These are phyloP conservation scores for Entomophthora muscae DNA, from an alignment of 371 early-diverging fungal species.

Conservation along the genomic window DNA sequence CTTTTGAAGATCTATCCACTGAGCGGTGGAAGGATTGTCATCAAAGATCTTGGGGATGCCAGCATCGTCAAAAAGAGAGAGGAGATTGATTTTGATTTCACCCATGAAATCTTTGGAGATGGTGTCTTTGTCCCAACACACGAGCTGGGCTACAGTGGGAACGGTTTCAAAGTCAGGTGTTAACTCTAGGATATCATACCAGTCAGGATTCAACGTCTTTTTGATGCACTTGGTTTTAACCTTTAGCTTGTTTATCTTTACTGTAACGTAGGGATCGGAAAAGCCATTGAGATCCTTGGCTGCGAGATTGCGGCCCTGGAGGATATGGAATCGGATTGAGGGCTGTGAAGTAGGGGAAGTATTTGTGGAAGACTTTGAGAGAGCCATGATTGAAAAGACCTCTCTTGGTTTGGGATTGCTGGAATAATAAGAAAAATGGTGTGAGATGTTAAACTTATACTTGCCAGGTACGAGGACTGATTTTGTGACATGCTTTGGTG, in stretches of 20 bases:
- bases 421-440: too few relatives aligned
- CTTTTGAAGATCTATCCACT: conserved; percentile 9
- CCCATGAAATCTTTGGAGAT: conserved; percentile 43
- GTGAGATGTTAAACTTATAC: too few relatives aligned
- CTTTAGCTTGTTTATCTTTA: conserved; percentile 10
- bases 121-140: conserved; percentile 44
- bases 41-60: conserved; percentile 8
- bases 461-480: too few relatives aligned
- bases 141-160: conserved; percentile 23
- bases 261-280: conserved; percentile 13
- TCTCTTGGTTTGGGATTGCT: too few relatives aligned
- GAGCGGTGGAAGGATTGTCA: background rate
- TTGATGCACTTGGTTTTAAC: conserved; percentile 33
- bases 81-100: conserved; percentile 30
- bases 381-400: too few relatives aligned
- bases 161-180: conserved; percentile 21
- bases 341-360: conserved; percentile 1
- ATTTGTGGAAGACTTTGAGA: too few relatives aligned
- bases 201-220: conserved; percentile 52
- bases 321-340: conserved; percentile 10
- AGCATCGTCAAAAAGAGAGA: conserved; percentile 29
- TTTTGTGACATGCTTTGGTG: too few relatives aligned
- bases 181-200: conserved; percentile 56
- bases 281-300: conserved; percentile 14
- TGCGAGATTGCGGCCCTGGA: conserved; percentile 11